Base-by-base conservation (phyloP, 2,329 filamentous ascomycete species). In the Epichloe sibirici region DNA sequence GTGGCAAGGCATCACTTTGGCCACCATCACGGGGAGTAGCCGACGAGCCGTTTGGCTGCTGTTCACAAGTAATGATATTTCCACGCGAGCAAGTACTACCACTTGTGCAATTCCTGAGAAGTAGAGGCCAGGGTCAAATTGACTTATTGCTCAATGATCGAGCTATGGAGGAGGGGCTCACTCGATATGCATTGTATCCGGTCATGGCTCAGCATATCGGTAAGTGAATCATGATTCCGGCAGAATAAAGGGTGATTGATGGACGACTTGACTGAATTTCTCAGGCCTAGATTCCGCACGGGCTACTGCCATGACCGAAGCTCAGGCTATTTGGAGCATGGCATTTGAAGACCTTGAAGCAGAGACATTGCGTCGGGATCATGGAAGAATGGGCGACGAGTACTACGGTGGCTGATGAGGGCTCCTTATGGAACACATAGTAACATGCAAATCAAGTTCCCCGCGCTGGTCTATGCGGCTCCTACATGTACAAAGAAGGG, bases 311-410 rank as follows among this genome's bases (percentile, higher is more conserved):
- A 28, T 13, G 2, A 28, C 1, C 35, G 46, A 48, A 42, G 46
- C 46, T 9, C 46, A 48, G 35, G 46, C 46, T 4, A 40, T 48
- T 31, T 42, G 47, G 47, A 48, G 47, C 23, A 48, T 48, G 47
- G 47, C 47, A 35, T 48, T 39, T 28, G 47, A 48, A 6, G 35
- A 48, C 17, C 37, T 48, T 23, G 35, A 48, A 21, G 35, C 47
- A 11, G 23, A 15, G 2, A 15, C 3, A 38, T 25, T 48, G n/a
- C n/a, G 37, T 38, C 34, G 23, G 23, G 23, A 23, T 13, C 47
- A 48, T 40, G n/a, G 35, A 28, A 39, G 3, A 28, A 40, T 48
- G 47, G 47, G 5, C 42, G 17, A 25, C 13, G 5, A 44, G 42
- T 44, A 44, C 9, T 44, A 44, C 11, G 42, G 42, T 44, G 9